phyloP scores from a whole-genome alignment of 148 eudicot genomes.

The Suaeda aralocaspica region DNA sequence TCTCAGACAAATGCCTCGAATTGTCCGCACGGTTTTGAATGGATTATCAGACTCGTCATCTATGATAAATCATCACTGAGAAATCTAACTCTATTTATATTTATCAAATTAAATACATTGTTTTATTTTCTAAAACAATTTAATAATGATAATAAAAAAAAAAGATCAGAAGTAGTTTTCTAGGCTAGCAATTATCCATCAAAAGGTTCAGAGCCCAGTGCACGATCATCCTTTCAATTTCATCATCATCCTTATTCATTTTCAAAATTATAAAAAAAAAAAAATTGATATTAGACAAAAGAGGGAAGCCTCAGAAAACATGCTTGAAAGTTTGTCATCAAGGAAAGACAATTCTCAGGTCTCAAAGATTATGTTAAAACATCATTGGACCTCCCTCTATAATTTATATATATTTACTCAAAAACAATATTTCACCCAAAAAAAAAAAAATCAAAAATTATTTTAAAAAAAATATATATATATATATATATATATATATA shows the following conservation, averaged over 20 bases:
- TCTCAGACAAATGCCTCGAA: conserved; percentile 44
- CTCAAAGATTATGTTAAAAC: conserved; percentile 34
- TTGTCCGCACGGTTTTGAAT: conserved; percentile 32
- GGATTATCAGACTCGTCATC: conserved; percentile 39
- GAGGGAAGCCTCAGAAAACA: conserved; percentile 26
- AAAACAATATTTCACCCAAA: background rate
- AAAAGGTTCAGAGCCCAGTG: conserved; percentile 43
- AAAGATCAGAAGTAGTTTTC: conserved; percentile 33
- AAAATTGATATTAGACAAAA: background rate
- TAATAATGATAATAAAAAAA: background rate
- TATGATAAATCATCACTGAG: conserved; percentile 25
- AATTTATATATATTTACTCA: too few species aligned
- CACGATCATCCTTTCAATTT: conserved; percentile 29
- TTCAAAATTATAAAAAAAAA: background rate
- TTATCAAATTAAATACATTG: too few species aligned
- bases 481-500: background rate
- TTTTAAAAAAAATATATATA: background rate
- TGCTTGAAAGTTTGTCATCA: conserved; percentile 40
- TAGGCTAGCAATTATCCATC: conserved; percentile 40
- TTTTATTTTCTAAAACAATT: background rate
- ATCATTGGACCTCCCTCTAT: conserved; percentile 21
- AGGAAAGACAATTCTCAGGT: conserved; percentile 34
- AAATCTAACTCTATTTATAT: background rate
- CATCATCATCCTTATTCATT: too few species aligned
- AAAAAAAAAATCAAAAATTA: background rate